Evolutionary conservation across 129 eudicot genomes (phyloP), one percentile per base, ranked within the genome.

Genomic region (Lonicera japonica): DNA sequence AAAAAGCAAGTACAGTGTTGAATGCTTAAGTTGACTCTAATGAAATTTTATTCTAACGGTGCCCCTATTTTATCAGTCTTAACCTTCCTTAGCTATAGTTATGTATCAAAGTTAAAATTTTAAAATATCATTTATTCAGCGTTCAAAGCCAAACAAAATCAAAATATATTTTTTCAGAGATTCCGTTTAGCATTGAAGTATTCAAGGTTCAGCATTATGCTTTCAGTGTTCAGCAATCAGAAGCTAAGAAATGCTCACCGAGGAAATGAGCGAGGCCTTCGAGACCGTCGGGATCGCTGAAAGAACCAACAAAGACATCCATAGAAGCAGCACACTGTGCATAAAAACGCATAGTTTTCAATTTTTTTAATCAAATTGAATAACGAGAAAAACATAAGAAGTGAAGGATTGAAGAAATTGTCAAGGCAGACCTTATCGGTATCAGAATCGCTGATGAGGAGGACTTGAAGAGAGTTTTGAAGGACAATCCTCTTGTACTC

Each of bases 261-360:
- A 92, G 89, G 66, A 92, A 92, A 74, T 92, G 99, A 39, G 99
- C 99, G 34, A 92, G 96, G 61, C 99, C 99, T 70, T 87, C 91
- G 41, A 92, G 90, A 50, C 95, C 96, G 22, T 82, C 72, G 43
- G 99, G 99, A 70, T 92, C 99, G 65, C 85, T 80, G 48, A 82
- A 92, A 1, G 91, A 76, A 38, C 99, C 99, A 39, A 92, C 80
- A 11, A 87, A 82, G 24, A 91, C 98, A 65, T 77, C 72, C 98
- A 91, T 87, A 0, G 96, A 84, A 54, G 98, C 98, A 21, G 96
- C 90, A 74, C 86, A 91, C 96, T 87, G 74, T 22, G 6, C 36
- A 29, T 20, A 50, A 0, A 50, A 50, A 50, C 19, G 2, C 20
- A 51, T 16, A 40, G 38, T 34, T n/a, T 16, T 50, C 18, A 56